Base-by-base conservation (phyloP, 2,329 filamentous ascomycete species). In the Metarhizium sp. region DNA sequence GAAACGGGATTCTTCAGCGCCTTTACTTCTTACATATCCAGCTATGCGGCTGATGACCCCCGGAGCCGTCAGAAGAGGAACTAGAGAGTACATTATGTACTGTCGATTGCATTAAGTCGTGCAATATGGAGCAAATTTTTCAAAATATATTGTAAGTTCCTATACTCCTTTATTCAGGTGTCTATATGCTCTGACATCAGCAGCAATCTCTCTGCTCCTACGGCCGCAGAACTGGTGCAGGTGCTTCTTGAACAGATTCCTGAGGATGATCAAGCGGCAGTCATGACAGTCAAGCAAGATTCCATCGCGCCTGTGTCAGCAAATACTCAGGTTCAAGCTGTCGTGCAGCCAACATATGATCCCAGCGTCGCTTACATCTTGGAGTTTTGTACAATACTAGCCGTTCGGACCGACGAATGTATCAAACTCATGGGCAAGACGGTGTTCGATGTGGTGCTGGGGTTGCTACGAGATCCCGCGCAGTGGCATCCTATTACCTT, bases 41-140 rank as follows among this genome's bases (percentile, higher is more conserved):
- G 92, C 69, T 97, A 99, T 68, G 94, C 95, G 46, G 95, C 94
- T 11, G 94, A 97, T 69, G 94, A 99, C 66, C 94, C 94, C 94
- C 94, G 0, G 94, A 99, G 72, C 94, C 94, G 2, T 97, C 94
- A 1, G 91, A 97, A 60, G 92, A 97, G 67, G 94, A 99, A 69
- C 79, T 99, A 34, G 94, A 99, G 65, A 96, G 94, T 67, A 97
- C 94, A 0, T 76, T 99, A 10, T 94, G 89, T 67, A 92, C 94
- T 1, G 88, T 96, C 2, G 94, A 97, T 68, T 99, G 92, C 64
- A 85, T 99, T 46, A 92, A 89, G 62, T 87, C 90, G 48, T 99
- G 94, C 68, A 85, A 87, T 55, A 87, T 97, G 66, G 84, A 86
- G 57, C 84, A 88, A 59, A 84, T 97, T 3, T 85, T 97, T 62